Percentiles rank a stretch among this genome's conserved stretches.
Conservation (phyloP, 192 early-diverging fungal species). For the Gigaspora rosea region DNA sequence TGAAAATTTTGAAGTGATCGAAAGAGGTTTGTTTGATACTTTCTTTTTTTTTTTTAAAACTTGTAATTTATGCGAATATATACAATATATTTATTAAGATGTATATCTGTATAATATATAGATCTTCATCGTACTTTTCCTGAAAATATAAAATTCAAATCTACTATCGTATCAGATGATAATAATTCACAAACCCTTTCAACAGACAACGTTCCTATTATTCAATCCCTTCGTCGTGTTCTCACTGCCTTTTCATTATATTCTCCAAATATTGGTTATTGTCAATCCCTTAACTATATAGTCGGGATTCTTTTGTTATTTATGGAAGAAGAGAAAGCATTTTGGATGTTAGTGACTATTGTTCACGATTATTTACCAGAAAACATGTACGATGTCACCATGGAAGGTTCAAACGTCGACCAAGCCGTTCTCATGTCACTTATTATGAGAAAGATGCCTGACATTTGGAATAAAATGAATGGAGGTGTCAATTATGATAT, state of each 20-base stretch:
- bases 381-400: slow-evolving; percentile 72
- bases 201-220: slow-evolving; percentile 48
- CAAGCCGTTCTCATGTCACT: slow-evolving; percentile 68
- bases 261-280: slow-evolving; percentile 79
- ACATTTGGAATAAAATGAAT: slow-evolving; percentile 50
- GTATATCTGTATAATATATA: slow-evolving; percentile 36
- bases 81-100: background rate
- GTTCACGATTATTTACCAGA: slow-evolving; percentile 73
- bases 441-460: slow-evolving; percentile 53
- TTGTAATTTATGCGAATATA: background rate
- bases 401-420: slow-evolving; percentile 73
- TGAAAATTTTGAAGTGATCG: slow-evolving; percentile 68
- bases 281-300: slow-evolving; percentile 82
- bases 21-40: slow-evolving; percentile 51
- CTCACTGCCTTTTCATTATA: slow-evolving; percentile 72
- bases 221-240: slow-evolving; percentile 65
- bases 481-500: slow-evolving; percentile 47
- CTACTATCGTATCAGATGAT: slow-evolving; percentile 39
- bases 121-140: slow-evolving; percentile 80
- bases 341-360: slow-evolving; percentile 77
- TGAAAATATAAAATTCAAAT: slow-evolving; percentile 71
- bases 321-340: slow-evolving; percentile 72
- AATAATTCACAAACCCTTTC: slow-evolving; percentile 37
- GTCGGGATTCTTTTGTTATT: slow-evolving; percentile 74
- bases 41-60: slow-evolving; percentile 20